Evolutionary conservation across 352 stramenopile genomes (phyloP).

Genomic region (Globisporangium uncinulatum): DNA sequence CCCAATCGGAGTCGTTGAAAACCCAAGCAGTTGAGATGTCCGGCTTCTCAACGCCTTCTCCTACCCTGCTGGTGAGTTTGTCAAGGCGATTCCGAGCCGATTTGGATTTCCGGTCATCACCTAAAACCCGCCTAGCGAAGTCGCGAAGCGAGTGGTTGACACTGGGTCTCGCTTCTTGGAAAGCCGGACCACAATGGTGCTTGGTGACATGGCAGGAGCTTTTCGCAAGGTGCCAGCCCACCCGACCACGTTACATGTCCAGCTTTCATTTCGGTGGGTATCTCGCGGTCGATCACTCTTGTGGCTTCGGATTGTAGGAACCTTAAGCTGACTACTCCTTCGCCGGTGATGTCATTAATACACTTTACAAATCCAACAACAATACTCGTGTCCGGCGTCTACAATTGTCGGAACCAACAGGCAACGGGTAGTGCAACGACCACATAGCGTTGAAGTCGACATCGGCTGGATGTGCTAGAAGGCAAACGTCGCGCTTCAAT

Average conservation of each 20-base stretch:
- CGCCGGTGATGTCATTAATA: constrained; percentile 14
- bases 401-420: too few relatives aligned
- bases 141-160: not conserved
- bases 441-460: not conserved
- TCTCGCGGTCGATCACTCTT: constrained; percentile 20
- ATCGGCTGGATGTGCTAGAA: not conserved
- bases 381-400: too few relatives aligned
- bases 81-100: not conserved
- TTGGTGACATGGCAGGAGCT: constrained; percentile 15
- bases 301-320: constrained; percentile 11
- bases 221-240: not conserved
- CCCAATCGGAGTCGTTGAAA: not conserved
- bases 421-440: not conserved
- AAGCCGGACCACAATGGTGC: constrained; percentile 13
- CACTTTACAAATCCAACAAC: not conserved
- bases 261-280: not conserved
- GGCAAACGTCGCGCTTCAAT: not conserved
- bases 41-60: not conserved
- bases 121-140: not conserved
- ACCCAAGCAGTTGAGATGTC: not conserved
- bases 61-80: not conserved
- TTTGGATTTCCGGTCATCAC: not conserved
- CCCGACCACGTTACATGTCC: not conserved
- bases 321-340: constrained; percentile 19
- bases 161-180: not conserved